Percentiles rank a stretch among this genome's conserved stretches.
These are phyloP conservation scores for Mucor piriformis DNA, from an alignment of 371 early-diverging fungal genomes.

Conservation along the genomic window DNA sequence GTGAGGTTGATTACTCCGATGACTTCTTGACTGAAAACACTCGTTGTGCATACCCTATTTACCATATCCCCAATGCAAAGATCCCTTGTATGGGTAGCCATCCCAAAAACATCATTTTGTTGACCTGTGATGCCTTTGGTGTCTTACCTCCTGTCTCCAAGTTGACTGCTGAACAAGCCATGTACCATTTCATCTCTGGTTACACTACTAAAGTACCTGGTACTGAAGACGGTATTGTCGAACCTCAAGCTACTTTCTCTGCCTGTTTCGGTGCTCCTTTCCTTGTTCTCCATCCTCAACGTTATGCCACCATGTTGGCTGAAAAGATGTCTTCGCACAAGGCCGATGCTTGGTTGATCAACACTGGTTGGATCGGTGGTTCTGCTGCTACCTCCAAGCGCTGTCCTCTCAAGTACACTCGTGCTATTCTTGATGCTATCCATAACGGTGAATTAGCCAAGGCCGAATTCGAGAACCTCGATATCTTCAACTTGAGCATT, in stretches of 20 bases:
- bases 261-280: constrained; percentile 97
- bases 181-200: constrained; percentile 97
- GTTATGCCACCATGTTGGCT: constrained; percentile 97
- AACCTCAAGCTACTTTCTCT: constrained; percentile 91
- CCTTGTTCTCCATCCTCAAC: constrained; percentile 95
- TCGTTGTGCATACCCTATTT: constrained; percentile 95
- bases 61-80: constrained; percentile 96
- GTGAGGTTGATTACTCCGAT: constrained; percentile 88
- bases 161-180: constrained; percentile 89
- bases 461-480: constrained; percentile 80
- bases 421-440: constrained; percentile 96
- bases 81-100: constrained; percentile 92
- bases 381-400: constrained; percentile 90
- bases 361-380: constrained; percentile 98
- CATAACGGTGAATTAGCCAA: constrained; percentile 88
- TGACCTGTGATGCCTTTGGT: constrained; percentile 98
- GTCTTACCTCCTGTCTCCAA: constrained; percentile 95
- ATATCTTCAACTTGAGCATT: constrained; percentile 85
- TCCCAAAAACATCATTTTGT: constrained; percentile 94
- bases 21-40: constrained; percentile 95
- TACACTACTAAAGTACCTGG: constrained; percentile 95
- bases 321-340: constrained; percentile 90
- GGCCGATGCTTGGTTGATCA: constrained; percentile 95
- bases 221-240: constrained; percentile 95
- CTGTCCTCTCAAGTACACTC: constrained; percentile 94